A percentile compares a stretch with the other conserved stretches of the same genome.
Evolutionary conservation across 352 stramenopile genomes (phyloP).

Genomic region (Poterioochromonas sp.): DNA sequence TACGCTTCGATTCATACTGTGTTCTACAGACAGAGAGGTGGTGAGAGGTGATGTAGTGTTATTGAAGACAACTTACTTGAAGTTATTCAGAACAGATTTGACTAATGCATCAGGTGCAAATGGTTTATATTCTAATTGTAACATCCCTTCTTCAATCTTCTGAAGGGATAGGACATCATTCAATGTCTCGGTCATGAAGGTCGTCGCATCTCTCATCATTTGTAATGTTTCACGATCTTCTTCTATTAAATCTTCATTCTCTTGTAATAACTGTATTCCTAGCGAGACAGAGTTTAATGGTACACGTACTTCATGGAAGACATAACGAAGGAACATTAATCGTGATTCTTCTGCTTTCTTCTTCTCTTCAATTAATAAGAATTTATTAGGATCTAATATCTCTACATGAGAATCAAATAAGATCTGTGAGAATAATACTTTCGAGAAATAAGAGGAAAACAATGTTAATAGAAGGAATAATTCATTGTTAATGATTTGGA

Average conservation of each 20-base stretch:
- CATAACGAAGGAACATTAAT: slow-evolving; percentile 26
- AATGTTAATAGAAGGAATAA: neutral
- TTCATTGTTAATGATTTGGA: neutral
- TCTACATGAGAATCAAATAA: slow-evolving; percentile 5
- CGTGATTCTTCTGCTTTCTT: slow-evolving; percentile 24
- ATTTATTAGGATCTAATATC: slow-evolving; percentile 25
- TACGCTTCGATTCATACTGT: neutral
- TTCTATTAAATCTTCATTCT: neutral
- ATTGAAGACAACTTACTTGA: neutral
- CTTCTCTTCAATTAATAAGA: slow-evolving; percentile 11
- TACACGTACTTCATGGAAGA: slow-evolving; percentile 29
- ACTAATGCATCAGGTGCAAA: slow-evolving; percentile 3
- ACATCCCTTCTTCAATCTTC: slow-evolving; percentile 35
- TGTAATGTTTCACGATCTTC: neutral
- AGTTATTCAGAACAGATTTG: neutral
- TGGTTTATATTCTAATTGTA: slow-evolving; percentile 17
- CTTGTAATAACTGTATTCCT: slow-evolving; percentile 12
- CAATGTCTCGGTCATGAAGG: slow-evolving; percentile 14
- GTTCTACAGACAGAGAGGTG: slow-evolving; percentile 4
- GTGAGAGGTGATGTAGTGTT: neutral
- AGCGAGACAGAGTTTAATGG: slow-evolving; percentile 17
- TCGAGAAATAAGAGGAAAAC: neutral
- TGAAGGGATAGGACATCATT: slow-evolving; percentile 34
- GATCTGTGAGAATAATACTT: neutral
- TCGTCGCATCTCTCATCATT: neutral